Base-by-base conservation (phyloP, 169 alveolate species). In the Plasmodium berghei region DNA sequence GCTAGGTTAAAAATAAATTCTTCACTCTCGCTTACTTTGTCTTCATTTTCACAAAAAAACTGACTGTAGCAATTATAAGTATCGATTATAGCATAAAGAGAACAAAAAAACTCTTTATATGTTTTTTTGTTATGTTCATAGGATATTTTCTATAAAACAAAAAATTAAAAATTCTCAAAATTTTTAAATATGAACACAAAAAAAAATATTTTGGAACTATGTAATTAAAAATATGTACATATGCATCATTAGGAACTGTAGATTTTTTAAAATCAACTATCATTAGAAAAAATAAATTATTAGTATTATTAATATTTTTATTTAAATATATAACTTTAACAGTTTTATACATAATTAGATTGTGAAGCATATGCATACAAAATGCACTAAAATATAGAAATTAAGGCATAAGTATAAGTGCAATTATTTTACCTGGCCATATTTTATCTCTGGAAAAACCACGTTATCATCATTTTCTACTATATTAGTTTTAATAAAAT, bases 1-100 rank as follows among this genome's bases (percentile, higher is more conserved):
- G 77, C 89, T 59, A 77, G 26, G 54, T 77, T 58, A 46, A 77
- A 77, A 49, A 77, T 77, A 20, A 77, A 77, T 77, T 77, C 89
- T 28, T 77, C 89, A 54, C 66, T 77, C 55, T 77, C 89, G 56
- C 89, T 77, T 42, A 77, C 75, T 77, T 77, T 77, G 5, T 49
- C 77, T 45, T 77, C 89, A 77, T 77, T 77, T 63, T 77, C 77
- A 56, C 66, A 63, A 22, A 77, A 77, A 40, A 77, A 16, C 16
- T 77, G 77, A 34, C 40, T 77, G 58, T 46, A 77, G 49, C 89
- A 77, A 54, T 77, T 46, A 28, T 56, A 77, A 12, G 66, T 63
- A 28, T 77, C 89, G 45, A 77, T 77, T 63, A 77, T 26, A 12
- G 89, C 74, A 70, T 77, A 77, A 9, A 77, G 75, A 14, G 89